phyloP scores from a whole-genome alignment of 2,329 filamentous ascomycete species.

The Cordyceps farinosa region DNA sequence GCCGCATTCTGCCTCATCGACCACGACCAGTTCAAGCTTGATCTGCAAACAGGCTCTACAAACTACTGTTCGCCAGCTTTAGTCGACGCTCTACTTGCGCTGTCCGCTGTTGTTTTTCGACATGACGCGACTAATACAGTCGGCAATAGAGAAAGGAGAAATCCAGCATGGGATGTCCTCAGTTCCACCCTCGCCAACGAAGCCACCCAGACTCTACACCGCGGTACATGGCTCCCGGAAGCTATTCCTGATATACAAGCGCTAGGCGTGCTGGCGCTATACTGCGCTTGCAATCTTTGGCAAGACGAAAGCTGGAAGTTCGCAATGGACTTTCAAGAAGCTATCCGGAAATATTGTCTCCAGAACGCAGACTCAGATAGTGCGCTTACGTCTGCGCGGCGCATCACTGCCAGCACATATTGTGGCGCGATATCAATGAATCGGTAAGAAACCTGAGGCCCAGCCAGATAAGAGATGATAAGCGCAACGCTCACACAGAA shows the following conservation, averaged over 20 bases:
- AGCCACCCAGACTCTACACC: neutral
- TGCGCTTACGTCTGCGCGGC: neutral
- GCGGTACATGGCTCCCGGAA: neutral
- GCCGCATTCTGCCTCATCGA: constrained; percentile 4
- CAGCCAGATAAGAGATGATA: too few relatives aligned
- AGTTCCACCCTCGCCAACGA: neutral
- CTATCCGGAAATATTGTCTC: neutral
- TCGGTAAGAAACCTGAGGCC: neutral
- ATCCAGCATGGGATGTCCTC: constrained; percentile 3
- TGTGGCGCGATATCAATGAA: constrained; percentile 12
- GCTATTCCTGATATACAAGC: constrained; percentile 1
- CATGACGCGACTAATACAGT: neutral
- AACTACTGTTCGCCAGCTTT: neutral
- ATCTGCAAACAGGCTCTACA: neutral
- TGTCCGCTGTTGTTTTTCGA: constrained; percentile 3
- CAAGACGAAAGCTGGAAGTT: neutral
- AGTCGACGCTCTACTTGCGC: constrained; percentile 3
- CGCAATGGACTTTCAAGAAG: constrained; percentile 1
- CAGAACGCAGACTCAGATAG: neutral
- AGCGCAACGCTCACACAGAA: neutral
- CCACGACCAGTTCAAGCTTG: neutral
- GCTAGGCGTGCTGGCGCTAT: constrained; percentile 3
- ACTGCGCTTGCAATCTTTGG: neutral
- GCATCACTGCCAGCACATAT: neutral
- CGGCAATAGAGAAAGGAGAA: neutral